phyloP scores from a whole-genome alignment of 352 stramenopile genomes.

The Pelagophyceae sp. region DNA sequence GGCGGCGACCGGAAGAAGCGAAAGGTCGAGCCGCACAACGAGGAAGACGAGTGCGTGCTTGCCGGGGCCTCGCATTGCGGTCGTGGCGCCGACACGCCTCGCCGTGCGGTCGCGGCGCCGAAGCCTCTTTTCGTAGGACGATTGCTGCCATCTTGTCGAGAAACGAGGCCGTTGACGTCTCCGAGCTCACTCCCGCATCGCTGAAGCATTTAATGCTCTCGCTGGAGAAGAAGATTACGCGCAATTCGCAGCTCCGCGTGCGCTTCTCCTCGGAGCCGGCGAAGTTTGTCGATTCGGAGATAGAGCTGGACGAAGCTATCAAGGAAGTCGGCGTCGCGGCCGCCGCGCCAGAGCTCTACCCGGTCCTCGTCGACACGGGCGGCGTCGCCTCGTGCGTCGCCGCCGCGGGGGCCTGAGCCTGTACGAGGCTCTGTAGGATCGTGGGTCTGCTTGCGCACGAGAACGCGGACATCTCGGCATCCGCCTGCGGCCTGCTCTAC shows the following conservation, averaged over 20 bases:
- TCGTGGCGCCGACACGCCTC: too few species aligned
- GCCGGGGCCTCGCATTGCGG: background rate
- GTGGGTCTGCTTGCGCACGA: conserved; percentile 64
- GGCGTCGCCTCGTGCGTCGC: conserved; percentile 49
- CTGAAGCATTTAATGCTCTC: conserved; percentile 58
- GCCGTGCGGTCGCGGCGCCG: too few species aligned
- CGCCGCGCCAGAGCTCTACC: conserved; percentile 54
- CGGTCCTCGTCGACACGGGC: conserved; percentile 51
- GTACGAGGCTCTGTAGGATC: conserved; percentile 29
- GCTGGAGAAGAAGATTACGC: conserved; percentile 58
- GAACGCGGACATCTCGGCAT: conserved; percentile 61
- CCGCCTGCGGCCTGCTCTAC: conserved; percentile 49
- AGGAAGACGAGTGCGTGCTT: background rate
- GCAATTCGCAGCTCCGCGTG: conserved; percentile 63
- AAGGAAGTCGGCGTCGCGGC: conserved; percentile 33
- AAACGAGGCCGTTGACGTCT: conserved; percentile 18
- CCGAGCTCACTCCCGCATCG: conserved; percentile 52
- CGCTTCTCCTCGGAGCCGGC: conserved; percentile 61
- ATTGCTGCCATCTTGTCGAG: conserved; percentile 18
- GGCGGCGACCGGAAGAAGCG: conserved; percentile 12
- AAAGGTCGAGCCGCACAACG: conserved; percentile 1
- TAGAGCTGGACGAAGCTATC: conserved; percentile 41
- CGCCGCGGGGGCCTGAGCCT: conserved; percentile 53
- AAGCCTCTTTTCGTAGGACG: background rate
- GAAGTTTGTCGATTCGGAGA: conserved; percentile 70